phyloP scores from a whole-genome alignment of 257 asterid species.

The Solanum etuberosum region DNA sequence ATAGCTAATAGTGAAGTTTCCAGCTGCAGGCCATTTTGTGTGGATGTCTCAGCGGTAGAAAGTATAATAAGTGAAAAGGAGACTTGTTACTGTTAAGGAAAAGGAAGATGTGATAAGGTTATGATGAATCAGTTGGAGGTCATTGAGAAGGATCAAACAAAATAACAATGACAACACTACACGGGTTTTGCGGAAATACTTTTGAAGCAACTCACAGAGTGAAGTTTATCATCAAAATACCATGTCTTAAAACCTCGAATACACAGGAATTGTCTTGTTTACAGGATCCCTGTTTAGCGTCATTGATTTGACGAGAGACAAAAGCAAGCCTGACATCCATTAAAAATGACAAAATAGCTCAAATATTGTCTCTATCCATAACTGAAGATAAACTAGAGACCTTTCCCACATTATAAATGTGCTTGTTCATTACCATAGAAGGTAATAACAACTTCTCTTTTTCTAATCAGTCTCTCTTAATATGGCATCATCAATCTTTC shows the following conservation, averaged over 20 bases:
- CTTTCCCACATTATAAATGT: not conserved
- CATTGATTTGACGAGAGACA: not conserved
- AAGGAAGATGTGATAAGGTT: not conserved
- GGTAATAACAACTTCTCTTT: not conserved
- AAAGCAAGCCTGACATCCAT: not conserved
- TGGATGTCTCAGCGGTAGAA: not conserved
- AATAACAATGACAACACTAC: not conserved
- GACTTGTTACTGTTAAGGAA: not conserved
- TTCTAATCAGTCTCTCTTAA: not conserved
- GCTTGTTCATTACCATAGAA: not conserved
- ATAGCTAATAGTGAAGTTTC: not conserved
- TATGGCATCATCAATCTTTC: not conserved
- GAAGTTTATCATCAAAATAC: not conserved
- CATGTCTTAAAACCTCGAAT: not conserved
- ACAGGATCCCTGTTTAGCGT: not conserved
- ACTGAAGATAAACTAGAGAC: not conserved
- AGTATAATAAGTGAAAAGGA: not conserved
- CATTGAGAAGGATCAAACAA: not conserved
- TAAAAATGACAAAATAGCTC: not conserved
- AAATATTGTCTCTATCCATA: not conserved
- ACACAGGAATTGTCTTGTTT: not conserved
- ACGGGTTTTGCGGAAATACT: not conserved
- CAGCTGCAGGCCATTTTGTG: not conserved
- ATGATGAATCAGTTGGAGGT: not conserved
- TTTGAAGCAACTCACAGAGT: not conserved